Evolutionary conservation across 805 yeast genomes (phyloP).

Genomic region (Kazachstania taianensis): DNA sequence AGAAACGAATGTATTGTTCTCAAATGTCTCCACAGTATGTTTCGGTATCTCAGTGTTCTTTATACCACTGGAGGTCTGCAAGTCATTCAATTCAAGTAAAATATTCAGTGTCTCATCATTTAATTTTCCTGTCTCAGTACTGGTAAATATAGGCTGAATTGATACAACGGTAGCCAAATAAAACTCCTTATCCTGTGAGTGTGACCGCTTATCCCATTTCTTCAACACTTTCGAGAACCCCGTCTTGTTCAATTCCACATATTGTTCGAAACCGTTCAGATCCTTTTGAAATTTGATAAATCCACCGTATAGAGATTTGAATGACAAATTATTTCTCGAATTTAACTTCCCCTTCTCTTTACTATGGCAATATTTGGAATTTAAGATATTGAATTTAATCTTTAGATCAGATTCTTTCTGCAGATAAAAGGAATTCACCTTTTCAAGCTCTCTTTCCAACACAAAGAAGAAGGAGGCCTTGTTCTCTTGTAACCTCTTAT

Average conservation of each 20-base stretch:
- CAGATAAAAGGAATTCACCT: conserved; percentile 83
- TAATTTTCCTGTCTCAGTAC: conserved; percentile 73
- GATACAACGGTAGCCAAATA: conserved; percentile 87
- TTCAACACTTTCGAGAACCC: conserved; percentile 93
- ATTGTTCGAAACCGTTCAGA: conserved; percentile 79
- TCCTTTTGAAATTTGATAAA: conserved; percentile 85
- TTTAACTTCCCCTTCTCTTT: conserved; percentile 35
- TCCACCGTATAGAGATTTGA: conserved; percentile 75
- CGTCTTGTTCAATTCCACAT: conserved; percentile 87
- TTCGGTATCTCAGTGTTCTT: no score
- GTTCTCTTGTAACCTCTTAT: conserved; percentile 66
- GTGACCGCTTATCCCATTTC: conserved; percentile 96
- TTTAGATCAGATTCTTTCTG: conserved; percentile 86
- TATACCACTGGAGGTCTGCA: no score
- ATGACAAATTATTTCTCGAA: conserved; percentile 42
- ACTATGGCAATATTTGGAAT: conserved; percentile 55
- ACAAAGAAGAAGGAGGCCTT: conserved; percentile 82
- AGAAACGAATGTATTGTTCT: conserved; percentile 3
- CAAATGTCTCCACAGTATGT: background rate
- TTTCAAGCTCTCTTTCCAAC: conserved; percentile 89
- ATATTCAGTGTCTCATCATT: conserved; percentile 48
- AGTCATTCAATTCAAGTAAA: conserved; percentile 22
- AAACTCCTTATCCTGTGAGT: conserved; percentile 87
- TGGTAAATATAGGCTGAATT: conserved; percentile 93
- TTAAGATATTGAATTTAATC: conserved; percentile 63